Evolutionary conservation across 345 rosid species (phyloP), one percentile per base, ranked within the genome.

Genomic region (Dipteronia dyeriana): DNA sequence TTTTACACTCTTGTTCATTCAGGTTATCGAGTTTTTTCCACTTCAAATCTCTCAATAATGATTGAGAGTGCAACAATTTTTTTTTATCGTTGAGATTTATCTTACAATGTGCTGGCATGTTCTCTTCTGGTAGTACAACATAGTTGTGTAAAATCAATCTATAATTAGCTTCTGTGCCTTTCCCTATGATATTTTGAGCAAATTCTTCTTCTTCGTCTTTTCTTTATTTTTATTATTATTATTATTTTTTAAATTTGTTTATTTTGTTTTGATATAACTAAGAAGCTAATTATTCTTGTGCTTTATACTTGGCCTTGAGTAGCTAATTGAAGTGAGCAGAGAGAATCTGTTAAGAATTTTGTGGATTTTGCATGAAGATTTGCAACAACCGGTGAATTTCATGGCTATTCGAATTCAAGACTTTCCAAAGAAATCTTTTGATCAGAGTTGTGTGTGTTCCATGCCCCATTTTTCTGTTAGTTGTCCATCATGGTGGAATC

Each of bases 401-500:
- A 85, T 82, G 87, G 81, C 88, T 62, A 68, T 78, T 38, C 78
- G 75, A 71, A 76, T 80, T 65, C 84, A 80, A 59, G 81, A 76
- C 75, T 71, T 82, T 68, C 67, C 86, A 17, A 76, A 81, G 76
- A 85, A 81, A 84, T 75, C 12, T 38, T 78, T 74, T 71, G 70
- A 73, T 79, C 80, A 62, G 31, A 54, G 69, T 47, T 67, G 79
- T 13, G 61, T 9, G 43, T 49, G 25, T 69, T 61, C 82, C 17
- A 22, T 79, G 76, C 60, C 84, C 12, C 70, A 73, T 53, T 79
- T 77, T 49, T n/a, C 75, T 56, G 65, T 78, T 59, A 76, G 67
- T 73, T 71, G 70, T 72, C 81, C 85, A 43, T 62, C 79, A 12
- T 75, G 86, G 88, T 83, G 90, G 88, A 63, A 53, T 64, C 74